These are phyloP conservation scores for Candida ipomoeae DNA, from an alignment of 805 yeast genomes.

Conservation along the genomic window DNA sequence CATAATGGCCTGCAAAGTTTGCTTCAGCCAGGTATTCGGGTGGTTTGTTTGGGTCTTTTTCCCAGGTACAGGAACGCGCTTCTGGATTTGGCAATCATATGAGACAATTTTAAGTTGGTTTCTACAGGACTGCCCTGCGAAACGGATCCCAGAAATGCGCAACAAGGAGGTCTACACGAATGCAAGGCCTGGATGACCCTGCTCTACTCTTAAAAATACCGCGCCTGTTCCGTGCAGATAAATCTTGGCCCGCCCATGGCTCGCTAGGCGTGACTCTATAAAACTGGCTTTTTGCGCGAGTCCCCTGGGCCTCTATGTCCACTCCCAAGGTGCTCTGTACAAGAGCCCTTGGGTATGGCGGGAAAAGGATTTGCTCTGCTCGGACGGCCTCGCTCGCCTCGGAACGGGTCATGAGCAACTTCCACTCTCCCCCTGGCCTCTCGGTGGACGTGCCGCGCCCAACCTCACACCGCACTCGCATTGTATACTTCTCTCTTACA, in stretches of 20 bases:
- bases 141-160: constrained; percentile 1
- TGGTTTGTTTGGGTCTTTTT: not conserved
- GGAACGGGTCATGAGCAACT: not conserved
- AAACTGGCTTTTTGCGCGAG: not conserved
- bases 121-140: not conserved
- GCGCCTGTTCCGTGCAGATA: not conserved
- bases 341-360: not conserved
- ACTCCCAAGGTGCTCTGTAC: not conserved
- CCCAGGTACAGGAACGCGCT: constrained; percentile 3
- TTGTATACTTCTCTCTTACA: not conserved
- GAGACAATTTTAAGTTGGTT: not conserved
- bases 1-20: not conserved
- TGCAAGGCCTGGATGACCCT: not conserved
- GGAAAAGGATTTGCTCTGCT: not conserved
- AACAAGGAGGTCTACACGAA: constrained; percentile 3
- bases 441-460: not conserved
- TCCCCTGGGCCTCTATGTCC: not conserved
- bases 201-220: not conserved
- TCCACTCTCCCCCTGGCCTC: not conserved
- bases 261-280: not conserved
- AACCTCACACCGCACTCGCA: not conserved
- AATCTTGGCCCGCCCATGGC: not conserved
- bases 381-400: not conserved
- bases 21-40: not conserved
- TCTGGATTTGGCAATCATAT: constrained; percentile 4